Base-by-base conservation (phyloP, 2,329 filamentous ascomycete genomes). In the Cladosporium oxysporum region DNA sequence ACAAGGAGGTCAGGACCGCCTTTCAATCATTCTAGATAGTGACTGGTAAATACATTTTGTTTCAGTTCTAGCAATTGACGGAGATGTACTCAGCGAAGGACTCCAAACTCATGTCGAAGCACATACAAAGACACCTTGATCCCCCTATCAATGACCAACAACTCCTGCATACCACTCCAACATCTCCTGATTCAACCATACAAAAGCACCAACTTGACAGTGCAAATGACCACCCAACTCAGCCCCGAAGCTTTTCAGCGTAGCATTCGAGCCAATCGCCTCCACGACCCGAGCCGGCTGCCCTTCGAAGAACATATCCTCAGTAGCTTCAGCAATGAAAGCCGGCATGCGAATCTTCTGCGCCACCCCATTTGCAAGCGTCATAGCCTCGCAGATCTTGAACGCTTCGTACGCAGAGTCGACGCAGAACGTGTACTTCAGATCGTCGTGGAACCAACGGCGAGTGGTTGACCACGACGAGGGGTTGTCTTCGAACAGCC, bases 221-320 rank as follows among this genome's bases (percentile, higher is more conserved):
- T 69, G 68, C 16, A 31, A n/a, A 35, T 44, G 29, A 1, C 66
- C 66, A 2, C 59, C 66, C 7, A 63, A 18, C 26, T 59, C 65
- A 7, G 10, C 26, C 1, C 44, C 57, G 33, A 69, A 69, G 26
- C 21, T 18, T 4, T 31, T 31, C 12, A 66, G 67, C 14, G 69
- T 72, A 12, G 72, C 73, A 31, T 66, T 69, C 11, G 68, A 57
- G 5, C 71, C 72, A 37, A 75, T 58, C 8, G 53, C 69, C 37
- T 68, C 31, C 1, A 58, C 68, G n/a, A 75, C 68, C 57, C 64
- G 21, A 50, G 66, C 50, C 21, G 73, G 73, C 68, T 75, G 73
- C 0, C 73, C 72, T 28, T 69, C 47, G 64, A 74, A 74, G 65
- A 74, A 74, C 58, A 70, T 66, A 33, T 76, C 75, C 33, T 66